phyloP scores from a whole-genome alignment of 2,329 filamentous ascomycete genomes.

The Monosporascus cannonballus region DNA sequence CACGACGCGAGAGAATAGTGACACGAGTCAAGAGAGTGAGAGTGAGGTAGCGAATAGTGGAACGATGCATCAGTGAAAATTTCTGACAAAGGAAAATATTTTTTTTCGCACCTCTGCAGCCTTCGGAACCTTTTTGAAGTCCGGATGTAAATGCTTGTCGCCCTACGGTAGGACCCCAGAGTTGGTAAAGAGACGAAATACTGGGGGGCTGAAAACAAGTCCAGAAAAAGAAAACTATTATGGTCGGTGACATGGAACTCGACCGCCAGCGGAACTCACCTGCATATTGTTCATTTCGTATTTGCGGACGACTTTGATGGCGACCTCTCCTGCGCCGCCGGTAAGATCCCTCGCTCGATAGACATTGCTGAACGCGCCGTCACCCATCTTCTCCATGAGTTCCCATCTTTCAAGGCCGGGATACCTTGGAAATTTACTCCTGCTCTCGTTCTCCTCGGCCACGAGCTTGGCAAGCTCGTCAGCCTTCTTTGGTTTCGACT shows the following conservation, averaged over 20 bases:
- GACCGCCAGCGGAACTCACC: conserved; percentile 58
- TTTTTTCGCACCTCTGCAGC: conserved; percentile 85
- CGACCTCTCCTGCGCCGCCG: conserved; percentile 71
- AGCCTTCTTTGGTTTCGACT: conserved; percentile 37
- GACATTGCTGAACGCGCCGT: conserved; percentile 97
- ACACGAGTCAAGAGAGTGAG: conserved; percentile 10
- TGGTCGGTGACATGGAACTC: conserved; percentile 20
- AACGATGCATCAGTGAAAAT: conserved; percentile 5
- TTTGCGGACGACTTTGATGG: conserved; percentile 98
- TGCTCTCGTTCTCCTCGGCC: conserved; percentile 83
- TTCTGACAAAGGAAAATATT: conserved; percentile 30
- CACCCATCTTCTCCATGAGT: conserved; percentile 93
- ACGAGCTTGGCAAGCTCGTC: conserved; percentile 76
- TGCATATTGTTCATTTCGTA: conserved; percentile 98
- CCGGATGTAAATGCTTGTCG: conserved; percentile 88
- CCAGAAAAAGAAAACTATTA: conserved; percentile 23
- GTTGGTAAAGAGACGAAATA: conserved; percentile 45
- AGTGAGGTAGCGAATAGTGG: conserved; percentile 15
- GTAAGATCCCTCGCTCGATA: conserved; percentile 77
- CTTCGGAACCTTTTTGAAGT: conserved; percentile 92
- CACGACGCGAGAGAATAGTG: conserved; percentile 18
- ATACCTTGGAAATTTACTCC: conserved; percentile 79
- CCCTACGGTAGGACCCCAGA: conserved; percentile 55
- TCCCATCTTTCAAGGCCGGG: conserved; percentile 82
- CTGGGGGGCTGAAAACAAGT: conserved; percentile 21